phyloP scores from a whole-genome alignment of 2,329 filamentous ascomycete genomes.

The Diaporthe sp. region DNA sequence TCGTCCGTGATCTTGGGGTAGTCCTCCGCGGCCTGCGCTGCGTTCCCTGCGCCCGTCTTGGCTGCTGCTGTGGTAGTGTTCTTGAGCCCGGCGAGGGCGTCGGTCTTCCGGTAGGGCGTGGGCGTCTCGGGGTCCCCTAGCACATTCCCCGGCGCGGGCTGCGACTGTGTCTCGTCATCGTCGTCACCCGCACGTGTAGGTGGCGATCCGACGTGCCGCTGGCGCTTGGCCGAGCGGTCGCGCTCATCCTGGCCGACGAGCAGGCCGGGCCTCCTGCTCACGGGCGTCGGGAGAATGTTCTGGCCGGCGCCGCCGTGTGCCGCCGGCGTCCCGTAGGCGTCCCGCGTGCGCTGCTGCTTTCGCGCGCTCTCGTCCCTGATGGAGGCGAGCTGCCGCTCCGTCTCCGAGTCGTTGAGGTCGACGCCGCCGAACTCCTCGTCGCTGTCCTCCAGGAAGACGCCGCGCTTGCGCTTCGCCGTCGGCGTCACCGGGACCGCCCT shows the following conservation, averaged over 20 bases:
- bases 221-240: constrained; percentile 35
- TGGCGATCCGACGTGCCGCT: constrained; percentile 20
- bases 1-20: constrained; percentile 57
- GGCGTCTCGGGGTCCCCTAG: constrained; percentile 28
- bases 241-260: constrained; percentile 38
- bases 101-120: constrained; percentile 38
- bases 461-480: constrained; percentile 50
- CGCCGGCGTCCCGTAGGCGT: constrained; percentile 48
- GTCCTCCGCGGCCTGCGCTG: constrained; percentile 37
- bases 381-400: constrained; percentile 54
- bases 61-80: constrained; percentile 36
- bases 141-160: neutral
- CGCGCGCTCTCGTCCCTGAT: constrained; percentile 53
- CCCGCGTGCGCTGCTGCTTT: constrained; percentile 41
- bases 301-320: constrained; percentile 32
- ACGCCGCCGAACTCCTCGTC: constrained; percentile 46
- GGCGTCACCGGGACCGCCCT: constrained; percentile 24
- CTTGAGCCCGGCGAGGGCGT: constrained; percentile 17
- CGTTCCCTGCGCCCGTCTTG: neutral
- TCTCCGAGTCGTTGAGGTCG: constrained; percentile 55
- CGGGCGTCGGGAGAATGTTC: constrained; percentile 50
- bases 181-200: neutral
- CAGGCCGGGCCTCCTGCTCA: constrained; percentile 38
- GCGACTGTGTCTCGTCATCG: neutral
- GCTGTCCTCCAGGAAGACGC: constrained; percentile 43